Evolutionary conservation across 2,329 filamentous ascomycete genomes (phyloP).

Genomic region (Bipolaris bicolor): DNA sequence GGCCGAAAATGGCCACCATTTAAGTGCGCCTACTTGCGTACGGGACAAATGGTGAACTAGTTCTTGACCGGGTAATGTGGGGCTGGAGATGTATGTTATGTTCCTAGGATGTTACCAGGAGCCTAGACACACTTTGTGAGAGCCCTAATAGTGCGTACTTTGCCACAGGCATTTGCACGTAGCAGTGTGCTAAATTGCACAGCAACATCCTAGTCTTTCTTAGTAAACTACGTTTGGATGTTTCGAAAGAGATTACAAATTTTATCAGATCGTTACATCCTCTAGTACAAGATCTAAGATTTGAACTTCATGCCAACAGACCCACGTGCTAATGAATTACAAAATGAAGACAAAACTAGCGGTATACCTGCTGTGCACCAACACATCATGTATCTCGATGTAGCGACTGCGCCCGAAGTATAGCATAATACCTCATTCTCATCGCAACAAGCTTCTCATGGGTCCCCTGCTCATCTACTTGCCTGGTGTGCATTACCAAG

Average conservation of each 20-base stretch:
- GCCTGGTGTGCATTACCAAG: not conserved
- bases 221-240: too few species aligned
- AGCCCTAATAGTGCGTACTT: not conserved
- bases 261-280: not conserved
- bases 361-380: too few species aligned
- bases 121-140: not conserved
- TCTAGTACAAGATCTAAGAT: too few species aligned
- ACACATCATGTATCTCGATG: not conserved
- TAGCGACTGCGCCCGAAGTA: not conserved
- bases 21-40: not conserved
- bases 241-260: not conserved
- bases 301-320: not conserved
- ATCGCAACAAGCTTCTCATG: not conserved
- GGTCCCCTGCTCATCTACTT: not conserved
- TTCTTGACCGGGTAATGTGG: not conserved
- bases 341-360: not conserved
- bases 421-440: not conserved
- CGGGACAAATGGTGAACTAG: not conserved
- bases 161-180: not conserved
- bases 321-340: not conserved
- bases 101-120: not conserved
- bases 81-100: not conserved
- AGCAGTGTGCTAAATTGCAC: not conserved
- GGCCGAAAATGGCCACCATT: constrained; percentile 18
- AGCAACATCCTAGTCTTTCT: not conserved